These are phyloP conservation scores for Tricholoma sp. DNA, from an alignment of 768 basidiomycete genomes.

Conservation along the genomic window DNA sequence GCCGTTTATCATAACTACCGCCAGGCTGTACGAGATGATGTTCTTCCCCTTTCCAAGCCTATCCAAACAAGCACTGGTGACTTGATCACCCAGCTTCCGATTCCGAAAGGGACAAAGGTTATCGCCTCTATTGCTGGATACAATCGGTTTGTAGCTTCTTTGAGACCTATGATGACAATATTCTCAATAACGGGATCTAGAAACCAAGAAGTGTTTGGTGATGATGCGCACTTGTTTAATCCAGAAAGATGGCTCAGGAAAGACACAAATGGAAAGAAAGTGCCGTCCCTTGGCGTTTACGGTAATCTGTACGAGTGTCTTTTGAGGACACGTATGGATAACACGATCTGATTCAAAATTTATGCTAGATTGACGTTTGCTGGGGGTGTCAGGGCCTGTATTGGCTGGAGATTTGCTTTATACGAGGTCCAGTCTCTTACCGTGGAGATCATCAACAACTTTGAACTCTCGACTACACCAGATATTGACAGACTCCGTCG, in stretches of 20 bases:
- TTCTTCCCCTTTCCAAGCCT: conserved; percentile 55
- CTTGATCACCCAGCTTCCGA: conserved; percentile 34
- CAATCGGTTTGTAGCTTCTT: conserved; percentile 36
- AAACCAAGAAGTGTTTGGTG: conserved; percentile 48
- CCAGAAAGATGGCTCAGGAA: conserved; percentile 50
- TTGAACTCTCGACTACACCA: conserved; percentile 44
- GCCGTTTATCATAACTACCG: conserved; percentile 51
- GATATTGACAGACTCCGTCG: conserved; percentile 35
- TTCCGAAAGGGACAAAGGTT: conserved; percentile 48
- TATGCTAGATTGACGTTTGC: conserved; percentile 38
- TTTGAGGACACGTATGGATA: neutral
- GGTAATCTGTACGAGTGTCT: conserved; percentile 37
- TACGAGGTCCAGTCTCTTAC: conserved; percentile 55
- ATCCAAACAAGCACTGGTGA: conserved; percentile 42
- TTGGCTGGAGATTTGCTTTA: conserved; percentile 48
- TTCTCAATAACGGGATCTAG: conserved; percentile 16
- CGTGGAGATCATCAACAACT: conserved; percentile 54
- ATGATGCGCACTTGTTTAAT: conserved; percentile 49
- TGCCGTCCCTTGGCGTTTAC: conserved; percentile 38
- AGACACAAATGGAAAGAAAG: conserved; percentile 29
- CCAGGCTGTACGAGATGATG: conserved; percentile 44
- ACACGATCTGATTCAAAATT: neutral
- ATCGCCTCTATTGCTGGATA: conserved; percentile 51
- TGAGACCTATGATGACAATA: neutral
- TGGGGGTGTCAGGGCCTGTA: conserved; percentile 41